A percentile compares a stretch with the other conserved stretches of the same genome.
Evolutionary conservation across 2,329 filamentous ascomycete species (phyloP).

Genomic region (Colletotrichum orbiculare): DNA sequence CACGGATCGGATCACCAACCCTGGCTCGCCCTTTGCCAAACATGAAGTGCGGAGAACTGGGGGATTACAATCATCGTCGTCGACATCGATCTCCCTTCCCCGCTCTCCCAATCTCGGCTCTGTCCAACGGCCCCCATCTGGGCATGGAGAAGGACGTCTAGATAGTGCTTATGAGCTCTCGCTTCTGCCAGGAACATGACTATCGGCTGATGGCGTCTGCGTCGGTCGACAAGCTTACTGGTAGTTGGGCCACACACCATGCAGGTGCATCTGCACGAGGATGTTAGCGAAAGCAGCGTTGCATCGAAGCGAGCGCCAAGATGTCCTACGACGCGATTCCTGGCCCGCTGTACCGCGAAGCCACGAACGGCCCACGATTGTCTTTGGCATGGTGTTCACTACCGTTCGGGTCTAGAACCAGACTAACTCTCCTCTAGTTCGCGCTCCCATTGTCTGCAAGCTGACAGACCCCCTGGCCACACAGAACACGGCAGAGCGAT

Average conservation of each 20-base stretch:
- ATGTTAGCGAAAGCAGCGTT: constrained; percentile 2
- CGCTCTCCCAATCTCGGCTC: neutral
- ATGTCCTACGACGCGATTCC: constrained; percentile 24
- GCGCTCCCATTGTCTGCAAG: neutral
- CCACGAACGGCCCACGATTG: constrained; percentile 4
- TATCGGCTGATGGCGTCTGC: neutral
- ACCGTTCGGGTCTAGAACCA: neutral
- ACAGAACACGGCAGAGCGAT: neutral
- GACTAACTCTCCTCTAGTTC: neutral
- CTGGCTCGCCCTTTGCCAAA: constrained; percentile 9
- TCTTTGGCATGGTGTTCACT: neutral
- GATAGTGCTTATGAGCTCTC: neutral
- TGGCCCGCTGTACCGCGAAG: constrained; percentile 32
- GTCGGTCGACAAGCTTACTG: neutral
- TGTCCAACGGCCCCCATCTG: neutral
- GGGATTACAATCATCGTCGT: neutral
- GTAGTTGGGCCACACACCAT: neutral
- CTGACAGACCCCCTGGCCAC: constrained; percentile 3
- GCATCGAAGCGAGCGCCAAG: constrained; percentile 23
- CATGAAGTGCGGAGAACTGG: constrained; percentile 28
- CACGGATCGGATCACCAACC: constrained; percentile 10
- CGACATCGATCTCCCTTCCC: neutral
- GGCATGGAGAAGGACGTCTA: neutral
- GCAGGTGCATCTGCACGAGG: constrained; percentile 11
- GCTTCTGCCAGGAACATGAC: constrained; percentile 4